Base-by-base conservation (phyloP, 2,329 filamentous ascomycete genomes). In the Nothophoma quercina region DNA sequence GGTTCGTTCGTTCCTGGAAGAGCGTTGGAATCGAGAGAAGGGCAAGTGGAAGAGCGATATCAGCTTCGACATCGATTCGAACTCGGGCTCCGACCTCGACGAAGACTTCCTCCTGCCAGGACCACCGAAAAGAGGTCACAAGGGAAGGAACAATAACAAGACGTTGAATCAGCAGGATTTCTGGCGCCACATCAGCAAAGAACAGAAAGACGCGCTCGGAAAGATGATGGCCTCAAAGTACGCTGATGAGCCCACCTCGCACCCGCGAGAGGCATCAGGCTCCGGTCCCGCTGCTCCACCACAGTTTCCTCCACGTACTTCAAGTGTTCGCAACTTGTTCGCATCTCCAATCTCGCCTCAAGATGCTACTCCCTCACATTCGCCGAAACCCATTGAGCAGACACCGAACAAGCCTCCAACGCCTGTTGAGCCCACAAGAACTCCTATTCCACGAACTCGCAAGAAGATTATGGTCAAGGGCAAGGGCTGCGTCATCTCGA, bases 1-100 rank as follows among this genome's bases (percentile, higher is more conserved):
- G 90, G 91, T 95, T 61, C 88, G 89, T 55, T 88, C 90, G 56
- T 91, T 93, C 68, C 87, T 90, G n/a, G 83, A 87, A n/a, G 83
- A 84, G 59, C 85, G 88, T 61, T 82, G 82, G 60, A 83, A 86
- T 62, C 84, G 83, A 25, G 90, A 95, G 70, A 85, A 85, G 60
- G 86, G 85, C 56, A 88, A 91, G 74, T 96, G 91, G 91, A 82
- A 92, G 62, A 96, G 90, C 71, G 91, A 96, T 82, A 58, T 59
- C 25, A 83, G 84, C 19, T 84, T 85, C 69, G 85, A 84, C 66
- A 83, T 84, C 70, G 84, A 84, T 66, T 91, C 88, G 71, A 89
- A 91, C 26, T 58, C 69, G 35, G 68, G 55, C 30, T 64, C 63
- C 2, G 45, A 59, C 47, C 51, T 62, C 47, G 51, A 57, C 50